These are phyloP conservation scores for Aspergillus coremiiformis DNA, from an alignment of 495 filamentous ascomycete genomes.

Conservation along the genomic window DNA sequence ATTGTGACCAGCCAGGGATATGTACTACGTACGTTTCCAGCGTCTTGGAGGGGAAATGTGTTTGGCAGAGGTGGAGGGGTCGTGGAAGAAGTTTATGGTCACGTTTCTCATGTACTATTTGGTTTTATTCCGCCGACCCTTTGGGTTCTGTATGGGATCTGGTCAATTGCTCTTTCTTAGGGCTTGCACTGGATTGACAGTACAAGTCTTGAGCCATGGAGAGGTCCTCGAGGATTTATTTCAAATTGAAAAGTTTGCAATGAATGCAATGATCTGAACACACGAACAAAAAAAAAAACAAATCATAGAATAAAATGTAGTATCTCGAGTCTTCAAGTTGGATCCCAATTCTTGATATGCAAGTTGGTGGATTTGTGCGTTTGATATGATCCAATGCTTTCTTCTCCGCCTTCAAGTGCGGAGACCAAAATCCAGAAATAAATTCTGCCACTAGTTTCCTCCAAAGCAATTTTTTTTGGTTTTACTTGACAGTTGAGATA, in stretches of 20 bases:
- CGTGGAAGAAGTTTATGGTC: slow-evolving; percentile 11
- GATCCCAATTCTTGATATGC: background rate
- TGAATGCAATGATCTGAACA: background rate
- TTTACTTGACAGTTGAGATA: slow-evolving; percentile 3
- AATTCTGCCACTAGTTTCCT: slow-evolving; percentile 7
- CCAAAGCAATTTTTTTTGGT: slow-evolving; percentile 18
- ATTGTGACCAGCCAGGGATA: slow-evolving; percentile 14
- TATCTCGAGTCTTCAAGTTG: no score
- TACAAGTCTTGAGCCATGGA: slow-evolving; percentile 29
- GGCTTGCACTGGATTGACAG: slow-evolving; percentile 13
- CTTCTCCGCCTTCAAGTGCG: slow-evolving; percentile 14
- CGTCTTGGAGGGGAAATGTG: slow-evolving; percentile 32
- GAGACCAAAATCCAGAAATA: background rate
- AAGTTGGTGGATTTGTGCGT: background rate
- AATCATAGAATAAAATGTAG: background rate
- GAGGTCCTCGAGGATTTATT: slow-evolving; percentile 35
- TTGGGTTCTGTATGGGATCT: slow-evolving; percentile 28
- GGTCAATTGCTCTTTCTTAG: slow-evolving; percentile 34
- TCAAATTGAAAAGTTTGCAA: slow-evolving; percentile 21
- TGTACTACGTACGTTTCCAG: slow-evolving; percentile 1
- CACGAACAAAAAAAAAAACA: background rate
- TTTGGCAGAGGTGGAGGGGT: slow-evolving; percentile 33
- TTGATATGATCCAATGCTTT: background rate
- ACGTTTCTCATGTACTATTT: slow-evolving; percentile 10
- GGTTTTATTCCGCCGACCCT: slow-evolving; percentile 16